phyloP scores from a whole-genome alignment of 306 rosid species.

The Quercus glauca region DNA sequence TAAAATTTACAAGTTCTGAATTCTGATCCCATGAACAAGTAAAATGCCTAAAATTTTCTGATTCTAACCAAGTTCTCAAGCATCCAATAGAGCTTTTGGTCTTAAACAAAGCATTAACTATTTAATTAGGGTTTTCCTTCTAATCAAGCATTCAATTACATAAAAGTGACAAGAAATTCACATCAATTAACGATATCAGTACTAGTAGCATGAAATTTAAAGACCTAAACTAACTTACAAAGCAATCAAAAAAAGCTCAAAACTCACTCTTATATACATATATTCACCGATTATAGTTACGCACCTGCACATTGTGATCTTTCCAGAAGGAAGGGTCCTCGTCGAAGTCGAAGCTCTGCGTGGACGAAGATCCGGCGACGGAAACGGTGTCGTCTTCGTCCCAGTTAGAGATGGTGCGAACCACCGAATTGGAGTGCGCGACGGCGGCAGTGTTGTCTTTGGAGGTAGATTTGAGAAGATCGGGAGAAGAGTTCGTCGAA shows the following conservation, averaged over 20 bases:
- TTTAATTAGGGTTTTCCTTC: background rate
- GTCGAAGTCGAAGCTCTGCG: conserved; percentile 62
- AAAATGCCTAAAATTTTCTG: background rate
- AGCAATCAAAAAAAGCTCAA: too few relatives aligned
- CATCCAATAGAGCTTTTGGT: background rate
- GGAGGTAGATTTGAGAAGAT: conserved; percentile 54
- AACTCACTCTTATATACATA: too few relatives aligned
- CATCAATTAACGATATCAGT: background rate
- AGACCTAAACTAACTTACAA: too few relatives aligned
- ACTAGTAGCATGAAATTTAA: too few relatives aligned
- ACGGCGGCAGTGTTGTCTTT: conserved; percentile 27
- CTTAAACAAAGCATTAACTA: background rate
- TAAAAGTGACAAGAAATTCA: background rate
- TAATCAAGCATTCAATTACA: background rate
- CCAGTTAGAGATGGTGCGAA: conserved; percentile 50
- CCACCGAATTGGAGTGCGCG: conserved; percentile 41
- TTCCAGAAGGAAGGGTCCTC: conserved; percentile 98
- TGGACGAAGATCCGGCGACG: conserved; percentile 31
- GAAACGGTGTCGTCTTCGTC: conserved; percentile 41
- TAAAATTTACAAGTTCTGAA: background rate
- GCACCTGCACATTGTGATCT: conserved; percentile 93
- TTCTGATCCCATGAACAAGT: background rate
- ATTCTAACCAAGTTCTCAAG: background rate
- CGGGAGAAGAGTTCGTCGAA: conserved; percentile 24
- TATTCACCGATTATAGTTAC: too few relatives aligned